Evolutionary conservation across 306 rosid species (phyloP).

Genomic region (Quillaja saponaria): DNA sequence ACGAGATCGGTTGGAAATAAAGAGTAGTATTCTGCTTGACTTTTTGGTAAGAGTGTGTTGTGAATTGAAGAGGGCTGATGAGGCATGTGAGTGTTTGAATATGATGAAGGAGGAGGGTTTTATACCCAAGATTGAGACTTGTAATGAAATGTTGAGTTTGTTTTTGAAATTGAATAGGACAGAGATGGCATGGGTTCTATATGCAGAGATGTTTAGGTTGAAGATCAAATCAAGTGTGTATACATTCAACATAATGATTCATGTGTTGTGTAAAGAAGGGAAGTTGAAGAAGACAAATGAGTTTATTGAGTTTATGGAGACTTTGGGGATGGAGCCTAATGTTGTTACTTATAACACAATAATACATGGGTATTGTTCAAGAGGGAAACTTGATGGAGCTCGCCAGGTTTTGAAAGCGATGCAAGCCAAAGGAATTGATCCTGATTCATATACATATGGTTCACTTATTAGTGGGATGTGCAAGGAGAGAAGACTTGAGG

Average conservation of each 20-base stretch:
- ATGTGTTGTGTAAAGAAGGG: constrained; percentile 81
- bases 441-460: constrained; percentile 67
- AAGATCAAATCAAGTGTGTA: constrained; percentile 53
- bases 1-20: constrained; percentile 33
- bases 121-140: constrained; percentile 56
- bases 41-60: constrained; percentile 56
- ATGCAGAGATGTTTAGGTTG: constrained; percentile 86
- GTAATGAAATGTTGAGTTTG: constrained; percentile 62
- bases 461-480: constrained; percentile 66
- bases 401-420: constrained; percentile 42
- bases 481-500: constrained; percentile 60
- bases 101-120: constrained; percentile 52
- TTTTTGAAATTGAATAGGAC: constrained; percentile 52
- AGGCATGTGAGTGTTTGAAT: constrained; percentile 60
- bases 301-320: constrained; percentile 67
- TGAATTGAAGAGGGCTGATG: constrained; percentile 52
- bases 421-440: constrained; percentile 59
- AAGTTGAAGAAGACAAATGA: constrained; percentile 79
- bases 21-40: constrained; percentile 46
- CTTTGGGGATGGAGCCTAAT: constrained; percentile 56
- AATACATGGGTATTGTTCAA: constrained; percentile 60
- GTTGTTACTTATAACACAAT: constrained; percentile 73
- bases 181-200: constrained; percentile 67
- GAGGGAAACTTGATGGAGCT: constrained; percentile 57
- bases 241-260: constrained; percentile 81